Base-by-base conservation (phyloP, 495 filamentous ascomycete genomes). In the Endocarpon pusillum region DNA sequence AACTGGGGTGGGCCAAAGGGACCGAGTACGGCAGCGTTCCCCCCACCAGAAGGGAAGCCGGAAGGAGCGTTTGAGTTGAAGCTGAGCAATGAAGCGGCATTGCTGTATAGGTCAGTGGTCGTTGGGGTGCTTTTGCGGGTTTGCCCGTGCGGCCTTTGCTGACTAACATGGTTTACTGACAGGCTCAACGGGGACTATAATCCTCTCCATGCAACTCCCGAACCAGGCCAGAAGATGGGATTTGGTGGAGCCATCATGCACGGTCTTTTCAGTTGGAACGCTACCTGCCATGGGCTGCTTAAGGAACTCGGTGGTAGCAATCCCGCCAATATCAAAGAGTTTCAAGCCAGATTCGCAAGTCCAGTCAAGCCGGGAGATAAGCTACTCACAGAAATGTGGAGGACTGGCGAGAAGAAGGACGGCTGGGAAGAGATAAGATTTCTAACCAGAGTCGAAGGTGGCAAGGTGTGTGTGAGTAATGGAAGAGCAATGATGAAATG, bases 1-100 rank as follows among this genome's bases (percentile, higher is more conserved):
- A 68, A 68, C 34, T 92, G 83, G 84, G 82, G 82, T 36, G 85
- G 83, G 1, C 83, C 85, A n/a, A 87, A 89, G 59, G 81, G 81
- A 9, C 81, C 80, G 4, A 72, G 74, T 32, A 75, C 74, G 3
- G 60, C 71, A 26, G 86, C 71, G 58, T 89, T 67, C 54, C 69
- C 79, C 4, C 73, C 79, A 6, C 84, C 84, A 3, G 76, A 61
- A 32, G 75, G 69, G 55, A 62, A 64, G 36, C 78, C 85, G n/a
- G 80, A 89, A 52, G 77, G 66, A 27, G 64, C 71, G n/a, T 69
- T 77, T 42, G 66, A 66, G 40, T 55, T 72, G 30, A 75, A 80
- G 51, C 84, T 71, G 1, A 78, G 60, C 11, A 38, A 53, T 24
- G 72, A 86, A 52, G 73, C 78, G 1, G 73, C 84, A 10, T 67